These are phyloP conservation scores for Kwoniella sp. DNA, from an alignment of 768 basidiomycete species.

Conservation along the genomic window DNA sequence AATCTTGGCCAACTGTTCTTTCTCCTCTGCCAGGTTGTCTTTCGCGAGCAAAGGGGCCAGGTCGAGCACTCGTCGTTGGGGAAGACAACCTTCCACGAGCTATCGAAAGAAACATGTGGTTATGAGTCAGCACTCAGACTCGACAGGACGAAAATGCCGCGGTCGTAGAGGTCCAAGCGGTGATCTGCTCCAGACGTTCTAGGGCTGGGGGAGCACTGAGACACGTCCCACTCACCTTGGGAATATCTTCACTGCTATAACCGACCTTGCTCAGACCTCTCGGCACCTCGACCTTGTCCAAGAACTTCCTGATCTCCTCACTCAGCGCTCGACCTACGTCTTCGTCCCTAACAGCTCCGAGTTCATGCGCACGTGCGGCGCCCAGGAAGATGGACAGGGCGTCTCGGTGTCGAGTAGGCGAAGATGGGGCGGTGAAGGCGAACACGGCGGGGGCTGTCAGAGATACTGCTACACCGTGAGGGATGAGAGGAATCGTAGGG, in stretches of 20 bases:
- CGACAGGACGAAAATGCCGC: no score
- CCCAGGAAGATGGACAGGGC: conserved; percentile 76
- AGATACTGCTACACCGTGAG: conserved; percentile 75
- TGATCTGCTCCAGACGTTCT: no score
- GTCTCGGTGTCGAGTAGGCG: conserved; percentile 86
- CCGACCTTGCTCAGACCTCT: conserved; percentile 45
- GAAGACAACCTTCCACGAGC: conserved; percentile 88
- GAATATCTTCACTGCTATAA: conserved; percentile 35
- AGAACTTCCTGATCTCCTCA: conserved; percentile 47
- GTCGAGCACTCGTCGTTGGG: conserved; percentile 88
- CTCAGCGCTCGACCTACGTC: conserved; percentile 63
- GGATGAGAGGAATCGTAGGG: conserved; percentile 84
- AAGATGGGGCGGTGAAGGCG: conserved; percentile 91
- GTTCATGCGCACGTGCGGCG: conserved; percentile 36
- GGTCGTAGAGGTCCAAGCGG: no score
- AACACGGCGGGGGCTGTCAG: conserved; percentile 65
- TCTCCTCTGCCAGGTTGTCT: conserved; percentile 78
- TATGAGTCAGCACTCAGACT: no score
- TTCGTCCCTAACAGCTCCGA: conserved; percentile 81
- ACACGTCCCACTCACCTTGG: conserved; percentile 27
- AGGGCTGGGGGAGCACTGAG: no score
- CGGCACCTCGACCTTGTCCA: conserved; percentile 47
- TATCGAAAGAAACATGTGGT: conserved; percentile 60
- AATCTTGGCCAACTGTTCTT: conserved; percentile 77
- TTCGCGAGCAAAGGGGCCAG: conserved; percentile 88